These are phyloP conservation scores for Silene latifolia DNA, from an alignment of 148 eudicot species.

Conservation along the genomic window DNA sequence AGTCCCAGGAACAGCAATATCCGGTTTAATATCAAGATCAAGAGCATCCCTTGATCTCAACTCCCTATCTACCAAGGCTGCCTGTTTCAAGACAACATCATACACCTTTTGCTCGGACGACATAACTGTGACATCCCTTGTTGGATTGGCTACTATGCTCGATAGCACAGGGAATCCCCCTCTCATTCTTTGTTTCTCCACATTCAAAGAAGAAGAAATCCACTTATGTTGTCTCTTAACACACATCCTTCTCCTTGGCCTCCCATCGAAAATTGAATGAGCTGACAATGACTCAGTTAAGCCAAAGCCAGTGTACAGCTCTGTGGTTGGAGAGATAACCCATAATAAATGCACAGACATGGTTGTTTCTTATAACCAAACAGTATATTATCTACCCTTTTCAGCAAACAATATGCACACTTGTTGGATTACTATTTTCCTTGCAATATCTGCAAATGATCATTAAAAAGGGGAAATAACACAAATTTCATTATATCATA, in stretches of 20 bases:
- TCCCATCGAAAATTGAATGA: slow-evolving; percentile 31
- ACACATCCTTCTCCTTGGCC: slow-evolving; percentile 38
- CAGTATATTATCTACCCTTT: slow-evolving; percentile 5
- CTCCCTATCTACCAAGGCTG: slow-evolving; percentile 69
- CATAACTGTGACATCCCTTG: slow-evolving; percentile 54
- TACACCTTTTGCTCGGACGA: slow-evolving; percentile 93
- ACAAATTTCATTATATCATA: not conserved
- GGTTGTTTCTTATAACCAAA: slow-evolving; percentile 11
- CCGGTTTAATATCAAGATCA: slow-evolving; percentile 73
- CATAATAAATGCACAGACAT: slow-evolving; percentile 80
- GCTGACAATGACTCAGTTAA: slow-evolving; percentile 39
- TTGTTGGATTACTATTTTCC: not conserved
- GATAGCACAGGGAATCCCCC: slow-evolving; percentile 41
- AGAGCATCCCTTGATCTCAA: slow-evolving; percentile 42
- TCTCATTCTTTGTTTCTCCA: slow-evolving; percentile 36
- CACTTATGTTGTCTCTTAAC: slow-evolving; percentile 35
- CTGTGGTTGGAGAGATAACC: slow-evolving; percentile 69
- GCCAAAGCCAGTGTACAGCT: slow-evolving; percentile 46
- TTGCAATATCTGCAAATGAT: slow-evolving; percentile 19
- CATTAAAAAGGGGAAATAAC: not conserved
- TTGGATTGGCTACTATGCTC: slow-evolving; percentile 66
- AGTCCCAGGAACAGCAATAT: slow-evolving; percentile 69
- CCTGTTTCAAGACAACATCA: slow-evolving; percentile 90
- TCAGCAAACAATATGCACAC: slow-evolving; percentile 6
- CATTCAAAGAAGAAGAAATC: slow-evolving; percentile 35